These are phyloP conservation scores for Mortierella sp. DNA, from an alignment of 371 early-diverging fungal genomes.

Conservation along the genomic window DNA sequence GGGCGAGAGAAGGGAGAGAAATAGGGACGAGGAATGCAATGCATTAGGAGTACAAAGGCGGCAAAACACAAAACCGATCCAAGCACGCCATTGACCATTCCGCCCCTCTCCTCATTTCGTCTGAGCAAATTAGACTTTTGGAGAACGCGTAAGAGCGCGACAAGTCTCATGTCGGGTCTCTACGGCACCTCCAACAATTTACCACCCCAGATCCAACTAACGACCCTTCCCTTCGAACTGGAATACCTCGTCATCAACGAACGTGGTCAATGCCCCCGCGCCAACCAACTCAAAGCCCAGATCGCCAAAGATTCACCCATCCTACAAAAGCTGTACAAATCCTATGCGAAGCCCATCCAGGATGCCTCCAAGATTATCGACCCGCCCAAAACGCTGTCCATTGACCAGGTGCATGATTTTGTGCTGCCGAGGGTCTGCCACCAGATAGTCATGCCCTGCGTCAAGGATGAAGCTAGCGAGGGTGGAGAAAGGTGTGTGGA, in stretches of 20 bases:
- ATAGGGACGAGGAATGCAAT: no score
- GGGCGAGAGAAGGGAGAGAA: not conserved
- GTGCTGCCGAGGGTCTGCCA: not conserved
- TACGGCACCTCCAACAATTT: not conserved
- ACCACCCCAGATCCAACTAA: not conserved
- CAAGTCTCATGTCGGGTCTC: not conserved
- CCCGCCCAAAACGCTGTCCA: not conserved
- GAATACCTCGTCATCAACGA: not conserved
- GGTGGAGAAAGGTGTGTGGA: not conserved
- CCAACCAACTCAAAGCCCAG: not conserved
- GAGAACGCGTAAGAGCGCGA: not conserved
- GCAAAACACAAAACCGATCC: no score
- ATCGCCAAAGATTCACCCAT: not conserved
- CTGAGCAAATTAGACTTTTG: not conserved
- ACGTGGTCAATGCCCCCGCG: not conserved
- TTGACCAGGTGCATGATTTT: not conserved
- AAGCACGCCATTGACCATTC: no score
- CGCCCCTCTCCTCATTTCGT: not conserved
- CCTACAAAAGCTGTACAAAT: not conserved
- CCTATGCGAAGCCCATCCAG: not conserved
- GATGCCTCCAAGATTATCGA: not conserved
- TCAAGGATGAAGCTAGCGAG: not conserved
- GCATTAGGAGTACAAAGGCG: not conserved
- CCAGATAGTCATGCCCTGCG: not conserved
- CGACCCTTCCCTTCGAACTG: not conserved